A percentile compares a stretch with the other conserved stretches of the same genome.
phyloP scores from a whole-genome alignment of 805 yeast genomes.

The Zygotorulaspora sp. region DNA sequence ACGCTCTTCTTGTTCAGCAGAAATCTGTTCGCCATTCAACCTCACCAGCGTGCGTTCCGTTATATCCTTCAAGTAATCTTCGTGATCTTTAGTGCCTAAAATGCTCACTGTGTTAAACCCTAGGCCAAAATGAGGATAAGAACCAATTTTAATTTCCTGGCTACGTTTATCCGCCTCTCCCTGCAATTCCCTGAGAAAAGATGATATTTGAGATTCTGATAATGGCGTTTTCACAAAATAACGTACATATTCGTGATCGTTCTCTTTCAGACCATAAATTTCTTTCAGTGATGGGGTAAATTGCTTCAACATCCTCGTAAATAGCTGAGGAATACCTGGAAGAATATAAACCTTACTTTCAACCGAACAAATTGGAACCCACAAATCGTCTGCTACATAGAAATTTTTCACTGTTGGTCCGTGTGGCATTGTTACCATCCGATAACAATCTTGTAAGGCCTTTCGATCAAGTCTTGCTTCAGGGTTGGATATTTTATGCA shows the following conservation, averaged over 20 bases:
- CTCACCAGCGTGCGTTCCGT: constrained; percentile 44
- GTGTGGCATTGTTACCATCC: constrained; percentile 77
- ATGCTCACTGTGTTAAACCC: constrained; percentile 68
- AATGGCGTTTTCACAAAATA: constrained; percentile 57
- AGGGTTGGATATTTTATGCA: constrained; percentile 47
- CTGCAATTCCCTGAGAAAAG: constrained; percentile 53
- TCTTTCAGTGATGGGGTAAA: constrained; percentile 38
- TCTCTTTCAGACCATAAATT: constrained; percentile 38
- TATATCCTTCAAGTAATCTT: constrained; percentile 39
- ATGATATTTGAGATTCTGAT: constrained; percentile 67
- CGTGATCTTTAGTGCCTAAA: constrained; percentile 49
- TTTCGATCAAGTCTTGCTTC: constrained; percentile 36
- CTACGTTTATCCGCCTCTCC: constrained; percentile 32
- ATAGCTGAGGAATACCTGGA: constrained; percentile 82
- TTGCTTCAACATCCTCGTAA: constrained; percentile 48
- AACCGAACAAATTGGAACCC: constrained; percentile 85
- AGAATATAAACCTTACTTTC: constrained; percentile 60
- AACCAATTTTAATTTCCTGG: constrained; percentile 61
- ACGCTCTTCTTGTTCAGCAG: constrained; percentile 51
- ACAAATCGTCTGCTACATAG: constrained; percentile 49
- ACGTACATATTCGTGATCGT: constrained; percentile 37
- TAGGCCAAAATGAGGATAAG: constrained; percentile 74
- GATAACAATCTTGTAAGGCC: constrained; percentile 55
- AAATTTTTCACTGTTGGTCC: constrained; percentile 44
- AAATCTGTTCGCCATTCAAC: constrained; percentile 54